Evolutionary conservation across 495 filamentous ascomycete genomes (phyloP), one percentile per base, ranked within the genome.

Genomic region (Monascus purpureus): DNA sequence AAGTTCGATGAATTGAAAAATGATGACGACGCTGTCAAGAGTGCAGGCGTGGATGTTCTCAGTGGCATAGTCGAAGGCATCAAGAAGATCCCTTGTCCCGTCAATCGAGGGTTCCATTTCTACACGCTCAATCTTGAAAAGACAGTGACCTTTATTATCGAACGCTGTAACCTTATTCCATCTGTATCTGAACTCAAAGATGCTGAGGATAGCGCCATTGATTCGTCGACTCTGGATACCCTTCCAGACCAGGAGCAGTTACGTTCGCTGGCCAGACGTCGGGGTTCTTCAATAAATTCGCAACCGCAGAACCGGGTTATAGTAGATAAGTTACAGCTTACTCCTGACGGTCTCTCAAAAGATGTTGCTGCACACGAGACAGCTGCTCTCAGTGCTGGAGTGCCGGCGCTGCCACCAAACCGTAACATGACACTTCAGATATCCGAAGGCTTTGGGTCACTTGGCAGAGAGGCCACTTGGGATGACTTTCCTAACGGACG

Each of bases 401-500:
- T 61, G 39, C 59, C 48, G 3, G 56, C 59, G 2, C 29, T 50
- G 31, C 52, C 52, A 8, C 55, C 57, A 46, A 72, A 68, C 17
- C 70, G 80, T 25, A 77, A 77, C 28, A 86, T 82, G 43, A 88
- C 85, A 3, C 71, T 95, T 12, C 82, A 83, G 13, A 94, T 94
- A 32, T 92, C 87, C 0, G 85, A 94, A 62, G 87, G 87, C 2
- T 74, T 88, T 40, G 87, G 87, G 24, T 64, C 80, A n/a, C 67
- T 94, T 8, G 90, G 88, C 19, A 68, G 92, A 38, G 92, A 95
- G 60, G 92, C 92, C 14, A 96, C 90, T 4, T 97, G 90, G 90
- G 90, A 97, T 50, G 90, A 97, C 57, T 97, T 78, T 60, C 90
- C 92, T 32, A 97, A 97, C 65, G 92, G 90, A 16, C 74, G 90